Evolutionary conservation across 495 filamentous ascomycete genomes (phyloP), one percentile per base, ranked within the genome.

Genomic region (Xylaria palmicola): DNA sequence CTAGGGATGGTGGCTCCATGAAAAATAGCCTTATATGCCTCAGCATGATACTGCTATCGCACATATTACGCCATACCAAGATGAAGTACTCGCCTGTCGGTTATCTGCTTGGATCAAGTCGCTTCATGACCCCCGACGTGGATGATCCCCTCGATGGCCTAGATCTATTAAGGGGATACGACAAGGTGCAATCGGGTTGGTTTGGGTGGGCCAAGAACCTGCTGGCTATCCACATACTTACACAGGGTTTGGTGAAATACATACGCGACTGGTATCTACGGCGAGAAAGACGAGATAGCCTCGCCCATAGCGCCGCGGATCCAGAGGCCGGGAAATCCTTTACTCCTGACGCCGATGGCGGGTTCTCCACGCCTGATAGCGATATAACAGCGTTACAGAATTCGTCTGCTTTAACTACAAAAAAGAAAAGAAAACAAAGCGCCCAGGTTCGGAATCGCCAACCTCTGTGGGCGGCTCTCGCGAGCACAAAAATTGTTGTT

Each of bases 391-490:
- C 65, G 34, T 52, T 70, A 45, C 69, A 72, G 59, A 64, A 64
- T 37, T 64, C 68, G 27, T 67, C 68, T 44, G 71, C 71, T 27
- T 65, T 77, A 53, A 74, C 76, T 8, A 86, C 84, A 41, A 94
- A 95, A 75, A 94, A 91, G 79, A 90, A 89, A 74, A 84, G 88
- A 72, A 91, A 91, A 75, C 91, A 96, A 74, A 92, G 89, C 59
- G 91, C 90, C 45, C 90, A 91, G 72, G 91, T 96, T 53, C 81
- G 92, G 70, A 92, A 90, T 67, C 85, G 89, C 57, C 93, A 97
- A 77, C 93, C 93, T 43, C 85, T 97, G 55, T 97, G 93, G 93
- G 91, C 93, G 54, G 93, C 92, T 10, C 84, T 96, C 60, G 93
- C 93, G 27, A 94, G 90, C 72, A 95, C 90, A 56, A 97, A 96